Evolutionary conservation across 352 stramenopile species (phyloP), one percentile per base, ranked within the genome.

Genomic region (Phytopythium litorale): DNA sequence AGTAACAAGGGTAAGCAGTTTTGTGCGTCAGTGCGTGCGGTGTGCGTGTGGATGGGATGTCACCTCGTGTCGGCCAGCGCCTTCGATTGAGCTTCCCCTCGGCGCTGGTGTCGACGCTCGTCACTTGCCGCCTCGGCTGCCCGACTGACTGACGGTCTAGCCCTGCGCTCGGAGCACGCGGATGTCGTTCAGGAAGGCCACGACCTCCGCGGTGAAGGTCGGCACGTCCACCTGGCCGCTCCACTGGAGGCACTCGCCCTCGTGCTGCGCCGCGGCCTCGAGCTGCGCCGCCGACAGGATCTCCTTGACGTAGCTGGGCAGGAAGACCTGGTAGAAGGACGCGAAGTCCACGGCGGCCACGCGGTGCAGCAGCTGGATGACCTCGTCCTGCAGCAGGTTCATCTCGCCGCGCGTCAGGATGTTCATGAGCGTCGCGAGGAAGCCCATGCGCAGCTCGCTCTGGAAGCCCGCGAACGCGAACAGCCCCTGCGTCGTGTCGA

Each of bases 401-500:
- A 94, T 82, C 61, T 91, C 82, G 25, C 84, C 84, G 60, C 79
- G 81, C 1, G 79, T 91, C 43, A 94, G 57, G 48, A 94, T 74
- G 38, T 85, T 88, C 78, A 94, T 84, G 21, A 94, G 64, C 7
- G 84, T 94, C 12, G 79, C 82, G 28, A 94, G 69, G 48, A 91
- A 91, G 11, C 79, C 82, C 73, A 92, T 79, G 5, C 82, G 82
- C 45, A 94, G 64, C 55, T 94, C 82, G 25, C 46, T 79, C 56
- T 84, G 75, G 63, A 94, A 94, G n/a, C 80, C 84, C 18, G 65
- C 63, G 63, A 94, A 94, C 1, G 76, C 64, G 59, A 94, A 91
- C 21, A 91, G 52, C 3, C 67, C 74, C 11, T 94, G 84, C 1
- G 79, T 66, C 35, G 81, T 78, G 68, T 94, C 82, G 1, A 92